A percentile compares a stretch with the other conserved stretches of the same genome.
phyloP scores from a whole-genome alignment of 345 rosid species.

The Aegle marmelos region DNA sequence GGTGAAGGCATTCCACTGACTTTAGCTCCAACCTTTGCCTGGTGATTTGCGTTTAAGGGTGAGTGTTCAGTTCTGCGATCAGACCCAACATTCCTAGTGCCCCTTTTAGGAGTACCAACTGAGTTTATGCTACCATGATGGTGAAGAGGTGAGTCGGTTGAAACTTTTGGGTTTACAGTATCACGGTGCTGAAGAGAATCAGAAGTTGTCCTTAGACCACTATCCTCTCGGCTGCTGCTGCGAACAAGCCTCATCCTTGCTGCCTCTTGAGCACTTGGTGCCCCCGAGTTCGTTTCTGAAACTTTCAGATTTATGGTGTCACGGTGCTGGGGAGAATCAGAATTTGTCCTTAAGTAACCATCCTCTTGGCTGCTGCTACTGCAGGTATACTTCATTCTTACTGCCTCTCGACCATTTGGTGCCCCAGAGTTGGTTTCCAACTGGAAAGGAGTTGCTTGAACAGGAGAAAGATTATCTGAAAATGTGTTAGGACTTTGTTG shows the following conservation, averaged over 20 bases:
- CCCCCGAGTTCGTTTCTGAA: not conserved
- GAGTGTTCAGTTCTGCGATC: slow-evolving; percentile 13
- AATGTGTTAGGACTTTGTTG: not conserved
- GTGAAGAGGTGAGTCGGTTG: not conserved
- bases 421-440: not conserved
- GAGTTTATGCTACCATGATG: slow-evolving; percentile 8
- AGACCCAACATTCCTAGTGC: not conserved
- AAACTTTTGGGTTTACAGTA: not conserved
- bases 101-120: slow-evolving; percentile 1
- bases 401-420: slow-evolving; percentile 4
- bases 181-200: slow-evolving; percentile 8
- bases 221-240: not conserved
- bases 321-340: slow-evolving; percentile 3
- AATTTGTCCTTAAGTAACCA: not conserved
- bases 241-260: not conserved
- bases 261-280: slow-evolving; percentile 5
- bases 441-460: slow-evolving; percentile 11
- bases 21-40: slow-evolving; percentile 8
- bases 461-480: not conserved
- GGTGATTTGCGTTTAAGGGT: slow-evolving; percentile 6
- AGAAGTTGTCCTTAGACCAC: not conserved
- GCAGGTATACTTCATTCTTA: not conserved
- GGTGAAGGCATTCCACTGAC: slow-evolving; percentile 15
- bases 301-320: not conserved
- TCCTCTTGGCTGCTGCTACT: slow-evolving; percentile 4